Percentiles rank a stretch among this genome's conserved stretches.
Conservation (phyloP, 2,329 filamentous ascomycete genomes). For the Scedosporium apiospermum region DNA sequence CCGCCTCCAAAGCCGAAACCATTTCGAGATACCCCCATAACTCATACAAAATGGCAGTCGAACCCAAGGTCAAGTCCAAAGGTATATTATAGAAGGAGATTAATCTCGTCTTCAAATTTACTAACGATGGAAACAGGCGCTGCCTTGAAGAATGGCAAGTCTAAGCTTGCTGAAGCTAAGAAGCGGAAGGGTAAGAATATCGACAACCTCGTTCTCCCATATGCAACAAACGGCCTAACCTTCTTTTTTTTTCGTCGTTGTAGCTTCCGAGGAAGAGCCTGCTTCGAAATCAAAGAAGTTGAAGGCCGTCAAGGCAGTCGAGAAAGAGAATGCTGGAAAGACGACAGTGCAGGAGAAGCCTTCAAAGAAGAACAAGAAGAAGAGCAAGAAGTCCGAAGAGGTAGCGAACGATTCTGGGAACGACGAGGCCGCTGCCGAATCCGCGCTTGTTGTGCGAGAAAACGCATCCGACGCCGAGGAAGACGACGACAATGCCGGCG, state of each 20-base stretch:
- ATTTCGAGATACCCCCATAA: not conserved
- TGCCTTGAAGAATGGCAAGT: slow-evolving; percentile 8
- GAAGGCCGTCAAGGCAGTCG: slow-evolving; percentile 28
- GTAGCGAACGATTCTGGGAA: slow-evolving; percentile 17
- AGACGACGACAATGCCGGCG: slow-evolving; percentile 27
- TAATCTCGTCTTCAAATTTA: slow-evolving; percentile 2
- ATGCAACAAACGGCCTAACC: slow-evolving; percentile 3
- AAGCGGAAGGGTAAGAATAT: slow-evolving; percentile 26
- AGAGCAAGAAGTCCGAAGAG: slow-evolving; percentile 20
- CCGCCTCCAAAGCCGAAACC: not conserved
- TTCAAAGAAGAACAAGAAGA: slow-evolving; percentile 18
- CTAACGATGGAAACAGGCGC: not conserved
- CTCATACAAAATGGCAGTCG: slow-evolving; percentile 31
- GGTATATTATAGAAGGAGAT: slow-evolving; percentile 14
- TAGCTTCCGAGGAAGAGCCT: slow-evolving; percentile 35
- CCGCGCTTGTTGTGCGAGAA: slow-evolving; percentile 16
- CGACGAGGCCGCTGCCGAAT: slow-evolving; percentile 4
- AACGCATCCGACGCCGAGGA: slow-evolving; percentile 26
- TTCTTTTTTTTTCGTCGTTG: not conserved
- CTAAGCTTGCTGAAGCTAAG: slow-evolving; percentile 14
- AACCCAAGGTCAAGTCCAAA: slow-evolving; percentile 28
- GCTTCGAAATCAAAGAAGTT: slow-evolving; percentile 35
- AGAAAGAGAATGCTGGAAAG: slow-evolving; percentile 16
- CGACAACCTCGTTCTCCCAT: not conserved
- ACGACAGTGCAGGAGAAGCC: slow-evolving; percentile 24